Percentiles rank a stretch among this genome's conserved stretches.
Evolutionary conservation across 768 basidiomycete species (phyloP).

Genomic region (Cubamyces lactineus): DNA sequence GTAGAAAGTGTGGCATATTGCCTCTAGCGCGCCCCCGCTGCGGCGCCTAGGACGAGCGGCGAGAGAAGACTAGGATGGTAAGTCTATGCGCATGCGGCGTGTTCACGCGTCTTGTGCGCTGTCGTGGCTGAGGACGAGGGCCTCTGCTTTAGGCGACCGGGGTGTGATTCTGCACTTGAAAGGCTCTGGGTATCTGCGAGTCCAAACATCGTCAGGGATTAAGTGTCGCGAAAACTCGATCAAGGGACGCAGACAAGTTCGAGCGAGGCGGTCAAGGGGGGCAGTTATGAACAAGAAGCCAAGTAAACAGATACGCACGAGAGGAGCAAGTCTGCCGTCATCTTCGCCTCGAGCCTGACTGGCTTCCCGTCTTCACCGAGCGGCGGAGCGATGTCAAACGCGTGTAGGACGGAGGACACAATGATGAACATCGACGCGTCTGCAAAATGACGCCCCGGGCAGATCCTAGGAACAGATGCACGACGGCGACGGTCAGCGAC

Average conservation of each 20-base stretch:
- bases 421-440: slow-evolving; percentile 17
- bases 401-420: slow-evolving; percentile 16
- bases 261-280: too few relatives aligned
- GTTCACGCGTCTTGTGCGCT: neutral
- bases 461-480: slow-evolving; percentile 4
- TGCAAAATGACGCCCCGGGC: slow-evolving; percentile 21
- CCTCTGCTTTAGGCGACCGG: slow-evolving; percentile 4
- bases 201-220: neutral
- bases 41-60: too few relatives aligned
- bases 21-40: too few relatives aligned
- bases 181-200: slow-evolving; percentile 3
- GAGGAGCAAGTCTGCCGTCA: slow-evolving; percentile 48
- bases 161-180: slow-evolving; percentile 16
- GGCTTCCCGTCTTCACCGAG: slow-evolving; percentile 39
- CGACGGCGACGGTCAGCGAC: neutral
- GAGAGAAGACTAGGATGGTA: too few relatives aligned
- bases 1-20: too few relatives aligned
- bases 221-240: too few relatives aligned
- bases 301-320: slow-evolving; percentile 36
- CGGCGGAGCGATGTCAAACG: slow-evolving; percentile 13
- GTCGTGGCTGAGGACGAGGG: neutral
- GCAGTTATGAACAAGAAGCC: neutral
- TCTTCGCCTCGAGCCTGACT: slow-evolving; percentile 42
- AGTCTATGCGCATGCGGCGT: neutral
- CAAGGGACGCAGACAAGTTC: too few relatives aligned